Evolutionary conservation across 306 rosid species (phyloP), one percentile per base, ranked within the genome.

Genomic region (Erythrophleum fordii): DNA sequence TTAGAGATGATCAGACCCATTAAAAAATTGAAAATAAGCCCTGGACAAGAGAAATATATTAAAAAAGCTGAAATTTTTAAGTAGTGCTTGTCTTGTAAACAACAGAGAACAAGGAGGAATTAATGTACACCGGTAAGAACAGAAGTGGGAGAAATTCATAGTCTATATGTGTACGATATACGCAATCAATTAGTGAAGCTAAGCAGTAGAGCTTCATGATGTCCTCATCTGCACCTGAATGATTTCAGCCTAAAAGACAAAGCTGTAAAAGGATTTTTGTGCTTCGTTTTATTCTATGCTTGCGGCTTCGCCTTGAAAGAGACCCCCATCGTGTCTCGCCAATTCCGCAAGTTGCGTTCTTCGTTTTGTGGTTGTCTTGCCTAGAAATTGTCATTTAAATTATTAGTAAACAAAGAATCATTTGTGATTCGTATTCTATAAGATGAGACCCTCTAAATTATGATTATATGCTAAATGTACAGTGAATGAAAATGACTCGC

Each of bases 211-310:
- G 8, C 8, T 39, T 39, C 5, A 6, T 39, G 9, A 0, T 75
- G 77, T 4, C 46, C 56, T 69, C 7, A n/a, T 76, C 6, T 69
- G 49, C 49, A 48, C 60, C 46, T 37, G 59, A 37, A 71, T 70
- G 60, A 49, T 61, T n/a, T n/a, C n/a, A 45, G 44, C 73, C 48
- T 69, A 28, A 59, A 82, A 69, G 72, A 46, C 77, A 69, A 69
- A 25, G 48, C 9, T 46, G 34, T 44, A 18, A 62, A 72, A 69
- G 34, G 48, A 68, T 17, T 23, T 58, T 56, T 62, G 56, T 69
- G 76, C 48, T 59, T 20, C 64, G 34, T 56, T 56, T 56, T 23
- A 23, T 65, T 76, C 28, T 17, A 42, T 69, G 68, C 20, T 55
- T 74, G 76, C 20, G 64, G 26, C 60, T n/a, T 6, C 3, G 0